Conservation (phyloP, 1,139 yeast genomes). For the Groenewaldozyma sp. region DNA sequence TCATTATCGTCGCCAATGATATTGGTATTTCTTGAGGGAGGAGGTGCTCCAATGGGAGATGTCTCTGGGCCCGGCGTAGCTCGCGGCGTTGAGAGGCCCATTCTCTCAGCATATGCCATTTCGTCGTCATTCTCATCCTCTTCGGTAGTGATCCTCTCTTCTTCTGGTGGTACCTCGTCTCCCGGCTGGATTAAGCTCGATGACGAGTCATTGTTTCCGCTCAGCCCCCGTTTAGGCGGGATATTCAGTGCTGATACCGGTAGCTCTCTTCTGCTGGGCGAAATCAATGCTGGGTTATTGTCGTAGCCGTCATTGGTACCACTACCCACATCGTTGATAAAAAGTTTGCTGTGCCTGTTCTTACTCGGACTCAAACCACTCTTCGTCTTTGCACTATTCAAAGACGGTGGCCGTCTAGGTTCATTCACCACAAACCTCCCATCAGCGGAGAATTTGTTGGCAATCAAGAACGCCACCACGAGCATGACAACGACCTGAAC, state of each 20-base stretch:
- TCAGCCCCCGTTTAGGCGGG: neutral
- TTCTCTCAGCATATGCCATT: neutral
- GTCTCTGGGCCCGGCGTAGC: neutral
- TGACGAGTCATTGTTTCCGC: too few species aligned
- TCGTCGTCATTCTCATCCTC: too few species aligned
- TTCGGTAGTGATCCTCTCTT: too few species aligned
- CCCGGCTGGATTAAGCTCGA: neutral
- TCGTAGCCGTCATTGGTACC: neutral
- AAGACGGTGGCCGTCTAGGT: too few species aligned
- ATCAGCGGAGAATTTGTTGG: slow-evolving; percentile 4
- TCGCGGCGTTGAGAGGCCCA: too few species aligned
- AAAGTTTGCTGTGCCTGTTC: neutral
- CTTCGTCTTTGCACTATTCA: too few species aligned
- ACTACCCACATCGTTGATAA: neutral
- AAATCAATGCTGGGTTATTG: neutral
- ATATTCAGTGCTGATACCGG: neutral
- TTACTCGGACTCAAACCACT: too few species aligned
- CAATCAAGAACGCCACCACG: slow-evolving; percentile 14
- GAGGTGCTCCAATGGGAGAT: too few species aligned
- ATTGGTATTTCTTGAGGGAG: too few species aligned
- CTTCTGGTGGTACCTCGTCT: neutral
- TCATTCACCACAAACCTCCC: neutral
- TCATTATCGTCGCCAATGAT: too few species aligned
- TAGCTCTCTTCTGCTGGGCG: neutral
- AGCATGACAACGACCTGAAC: slow-evolving; percentile 25